phyloP scores from a whole-genome alignment of 2,329 filamentous ascomycete genomes.

The Sporothrix variecibatus region DNA sequence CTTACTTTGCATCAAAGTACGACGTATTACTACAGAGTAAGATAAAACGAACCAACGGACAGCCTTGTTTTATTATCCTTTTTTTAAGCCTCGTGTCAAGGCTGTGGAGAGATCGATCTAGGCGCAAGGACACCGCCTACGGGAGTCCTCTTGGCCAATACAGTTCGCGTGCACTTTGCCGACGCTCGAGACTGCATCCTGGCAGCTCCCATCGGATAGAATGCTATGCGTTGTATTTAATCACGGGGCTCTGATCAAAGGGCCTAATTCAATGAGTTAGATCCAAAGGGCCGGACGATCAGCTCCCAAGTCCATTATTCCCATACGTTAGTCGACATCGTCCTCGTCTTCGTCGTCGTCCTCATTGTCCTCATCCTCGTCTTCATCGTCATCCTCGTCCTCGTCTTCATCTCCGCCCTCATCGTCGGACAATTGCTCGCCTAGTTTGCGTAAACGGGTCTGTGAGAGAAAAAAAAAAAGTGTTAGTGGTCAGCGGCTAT shows the following conservation, averaged over 20 bases:
- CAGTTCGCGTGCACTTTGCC: background rate
- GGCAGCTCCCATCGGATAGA: background rate
- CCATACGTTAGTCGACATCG: conserved; percentile 37
- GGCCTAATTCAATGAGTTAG: background rate
- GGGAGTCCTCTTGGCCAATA: background rate
- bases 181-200: background rate
- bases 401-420: conserved; percentile 53
- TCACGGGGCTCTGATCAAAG: background rate
- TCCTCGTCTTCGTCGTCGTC: conserved; percentile 31
- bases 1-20: background rate
- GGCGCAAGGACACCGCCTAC: background rate
- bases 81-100: background rate
- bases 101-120: background rate
- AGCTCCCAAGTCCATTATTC: background rate
- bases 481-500: background rate
- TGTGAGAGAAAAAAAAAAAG: conserved; percentile 35
- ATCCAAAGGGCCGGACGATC: background rate
- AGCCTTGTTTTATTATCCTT: background rate
- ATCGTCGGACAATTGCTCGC: conserved; percentile 73
- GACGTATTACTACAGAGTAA: background rate
- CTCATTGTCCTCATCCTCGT: conserved; percentile 34
- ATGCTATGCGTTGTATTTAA: background rate
- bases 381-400: conserved; percentile 30
- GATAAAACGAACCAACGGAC: background rate
- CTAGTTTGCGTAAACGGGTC: conserved; percentile 64